Conservation (phyloP, 2,329 filamentous ascomycete species). For the Epichloe sp. region DNA sequence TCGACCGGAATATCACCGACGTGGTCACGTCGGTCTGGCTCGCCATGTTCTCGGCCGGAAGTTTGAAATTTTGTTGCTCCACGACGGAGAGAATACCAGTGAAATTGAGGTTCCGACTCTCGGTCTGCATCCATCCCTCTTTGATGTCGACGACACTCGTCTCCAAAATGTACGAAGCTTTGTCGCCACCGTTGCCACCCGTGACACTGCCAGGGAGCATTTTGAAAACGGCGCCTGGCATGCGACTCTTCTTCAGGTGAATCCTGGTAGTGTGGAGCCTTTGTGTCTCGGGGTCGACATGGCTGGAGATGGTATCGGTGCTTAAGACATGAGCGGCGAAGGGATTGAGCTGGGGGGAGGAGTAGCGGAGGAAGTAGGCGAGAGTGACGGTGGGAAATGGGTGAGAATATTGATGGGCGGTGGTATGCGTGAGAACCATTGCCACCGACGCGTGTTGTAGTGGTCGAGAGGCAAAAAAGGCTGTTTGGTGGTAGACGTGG, state of each 20-base stretch:
- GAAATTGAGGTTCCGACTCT: constrained; percentile 71
- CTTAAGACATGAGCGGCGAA: constrained; percentile 73
- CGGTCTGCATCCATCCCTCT: constrained; percentile 72
- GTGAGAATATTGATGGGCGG: constrained; percentile 63
- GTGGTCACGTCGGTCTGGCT: constrained; percentile 54
- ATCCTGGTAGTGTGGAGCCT: constrained; percentile 66
- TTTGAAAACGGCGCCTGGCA: constrained; percentile 63
- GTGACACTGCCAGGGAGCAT: constrained; percentile 58
- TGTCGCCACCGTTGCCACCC: constrained; percentile 49
- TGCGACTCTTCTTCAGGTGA: constrained; percentile 68
- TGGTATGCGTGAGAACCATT: constrained; percentile 52
- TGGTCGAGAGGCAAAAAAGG: background rate
- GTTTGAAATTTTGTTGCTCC: constrained; percentile 58
- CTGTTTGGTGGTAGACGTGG: background rate
- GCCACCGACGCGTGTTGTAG: constrained; percentile 14
- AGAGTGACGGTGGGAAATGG: constrained; percentile 76
- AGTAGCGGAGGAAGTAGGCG: constrained; percentile 82
- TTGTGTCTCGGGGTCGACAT: constrained; percentile 60
- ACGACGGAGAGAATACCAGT: constrained; percentile 68
- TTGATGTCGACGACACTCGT: constrained; percentile 66
- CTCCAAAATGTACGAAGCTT: constrained; percentile 70
- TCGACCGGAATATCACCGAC: constrained; percentile 60
- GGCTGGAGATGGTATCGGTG: constrained; percentile 67
- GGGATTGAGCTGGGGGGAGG: constrained; percentile 55
- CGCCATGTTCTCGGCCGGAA: constrained; percentile 18